Evolutionary conservation across 2,329 filamentous ascomycete genomes (phyloP), one percentile per base, ranked within the genome.

Genomic region (Cylindrodendrum hubeiense): DNA sequence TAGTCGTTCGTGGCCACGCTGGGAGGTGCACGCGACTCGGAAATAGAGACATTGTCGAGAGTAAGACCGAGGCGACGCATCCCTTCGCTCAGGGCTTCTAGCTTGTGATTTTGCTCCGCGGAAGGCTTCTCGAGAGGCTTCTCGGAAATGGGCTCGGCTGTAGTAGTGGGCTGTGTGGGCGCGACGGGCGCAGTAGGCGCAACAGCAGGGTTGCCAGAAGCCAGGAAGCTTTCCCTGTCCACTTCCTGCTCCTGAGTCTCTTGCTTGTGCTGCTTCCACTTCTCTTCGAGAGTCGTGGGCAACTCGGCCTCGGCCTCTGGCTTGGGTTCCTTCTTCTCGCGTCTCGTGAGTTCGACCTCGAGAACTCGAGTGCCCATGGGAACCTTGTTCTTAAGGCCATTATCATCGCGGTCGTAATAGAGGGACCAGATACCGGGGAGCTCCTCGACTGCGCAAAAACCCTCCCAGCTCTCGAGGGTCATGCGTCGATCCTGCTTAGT

Each of bases 261-360:
- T 13, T 65, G 67, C 62, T 75, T 72, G 63, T 75, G 73, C 30
- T 74, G 69, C 67, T 74, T 74, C 73, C 74, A 75, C 66, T 73
- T 75, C 56, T 75, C 73, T 4, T 75, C 73, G n/a, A 75, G 59
- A 1, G 69, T 75, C 33, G 62, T 72, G n/a, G 73, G 66, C 3
- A 52, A 46, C 2, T 57, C 39, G 4, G 66, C 67, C 3, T 75
- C 66, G n/a, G 64, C 59, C 22, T 60, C 67, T 19, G 72, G 72
- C 63, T 74, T 74, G 21, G 68, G 71, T 30, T 74, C 74, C 57
- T 76, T 76, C 62, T 75, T 84, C 72, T 90, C 87, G 21, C 82
- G 83, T 12, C 87, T 79, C 2, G 79, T 79, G 24, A 90, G 75
- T 72, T 89, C 86, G 3, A 90, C 75, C 57, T 89, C 87, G 7